Evolutionary conservation across 306 rosid species (phyloP).

Genomic region (Psophocarpus tetragonolobus): DNA sequence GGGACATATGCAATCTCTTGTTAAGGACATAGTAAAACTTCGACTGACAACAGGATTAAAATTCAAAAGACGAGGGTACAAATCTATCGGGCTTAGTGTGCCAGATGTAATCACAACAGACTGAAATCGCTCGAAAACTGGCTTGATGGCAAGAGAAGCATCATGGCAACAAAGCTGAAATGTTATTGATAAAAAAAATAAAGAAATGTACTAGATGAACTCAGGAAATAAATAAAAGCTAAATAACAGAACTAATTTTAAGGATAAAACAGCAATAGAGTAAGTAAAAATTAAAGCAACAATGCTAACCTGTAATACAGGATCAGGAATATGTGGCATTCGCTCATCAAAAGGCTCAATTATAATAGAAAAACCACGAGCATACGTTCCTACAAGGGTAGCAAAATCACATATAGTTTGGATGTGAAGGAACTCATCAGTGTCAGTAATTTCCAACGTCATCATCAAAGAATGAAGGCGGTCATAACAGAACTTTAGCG

Average conservation of each 20-base stretch:
- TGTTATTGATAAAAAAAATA: constrained; percentile 29
- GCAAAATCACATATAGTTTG: constrained; percentile 97
- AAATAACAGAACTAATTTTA: neutral
- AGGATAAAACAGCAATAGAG: neutral
- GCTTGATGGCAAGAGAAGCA: constrained; percentile 96
- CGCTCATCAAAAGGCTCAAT: constrained; percentile 96
- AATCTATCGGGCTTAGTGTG: constrained; percentile 93
- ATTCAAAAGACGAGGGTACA: constrained; percentile 90
- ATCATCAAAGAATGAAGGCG: constrained; percentile 93
- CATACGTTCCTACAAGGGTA: constrained; percentile 91
- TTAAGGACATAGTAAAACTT: constrained; percentile 96
- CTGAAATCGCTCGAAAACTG: constrained; percentile 95
- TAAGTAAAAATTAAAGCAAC: constrained; percentile 15
- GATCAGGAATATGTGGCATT: constrained; percentile 99
- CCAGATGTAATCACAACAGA: constrained; percentile 95
- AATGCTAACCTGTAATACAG: constrained; percentile 80
- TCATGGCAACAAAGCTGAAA: constrained; percentile 96
- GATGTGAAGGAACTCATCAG: constrained; percentile 86
- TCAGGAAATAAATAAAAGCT: constrained; percentile 1
- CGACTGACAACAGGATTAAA: constrained; percentile 95
- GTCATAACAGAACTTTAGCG: constrained; percentile 90
- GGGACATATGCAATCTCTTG: constrained; percentile 99
- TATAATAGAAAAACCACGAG: constrained; percentile 90
- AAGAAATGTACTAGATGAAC: constrained; percentile 7
- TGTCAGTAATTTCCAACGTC: constrained; percentile 92